These are phyloP conservation scores for Borealophlyctis nickersoniae DNA, from an alignment of 192 early-diverging fungal species.

Conservation along the genomic window DNA sequence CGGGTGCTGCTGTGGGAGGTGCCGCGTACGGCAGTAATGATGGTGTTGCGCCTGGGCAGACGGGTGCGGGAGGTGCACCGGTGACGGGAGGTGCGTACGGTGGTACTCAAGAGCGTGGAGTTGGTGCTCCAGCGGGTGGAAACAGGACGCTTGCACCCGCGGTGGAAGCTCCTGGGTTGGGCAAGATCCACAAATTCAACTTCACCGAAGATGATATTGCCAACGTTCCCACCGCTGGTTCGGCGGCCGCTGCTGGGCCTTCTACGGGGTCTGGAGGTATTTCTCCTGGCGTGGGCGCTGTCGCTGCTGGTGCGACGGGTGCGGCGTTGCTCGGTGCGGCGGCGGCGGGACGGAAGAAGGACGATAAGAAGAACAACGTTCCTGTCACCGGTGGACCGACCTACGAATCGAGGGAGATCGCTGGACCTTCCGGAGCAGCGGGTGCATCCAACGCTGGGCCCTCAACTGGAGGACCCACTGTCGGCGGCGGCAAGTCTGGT, in stretches of 20 bases:
- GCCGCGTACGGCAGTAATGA: not conserved
- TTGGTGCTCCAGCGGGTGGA: not conserved
- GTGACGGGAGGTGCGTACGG: not conserved
- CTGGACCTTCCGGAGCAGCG: no score
- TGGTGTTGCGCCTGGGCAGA: not conserved
- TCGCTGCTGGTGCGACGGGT: not conserved
- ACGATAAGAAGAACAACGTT: not conserved
- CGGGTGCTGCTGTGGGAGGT: not conserved
- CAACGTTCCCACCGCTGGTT: not conserved
- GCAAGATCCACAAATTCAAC: slow-evolving; percentile 1
- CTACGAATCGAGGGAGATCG: no score
- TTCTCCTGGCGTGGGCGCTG: not conserved
- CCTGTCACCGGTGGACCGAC: no score
- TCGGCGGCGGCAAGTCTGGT: not conserved
- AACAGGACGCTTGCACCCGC: not conserved
- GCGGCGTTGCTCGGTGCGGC: not conserved
- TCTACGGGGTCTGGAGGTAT: not conserved
- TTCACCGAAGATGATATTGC: not conserved
- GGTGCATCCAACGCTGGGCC: no score
- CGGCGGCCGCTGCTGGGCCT: not conserved
- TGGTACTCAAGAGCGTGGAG: not conserved
- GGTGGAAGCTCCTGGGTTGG: not conserved
- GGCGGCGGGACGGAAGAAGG: no score
- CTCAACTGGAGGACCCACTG: not conserved
- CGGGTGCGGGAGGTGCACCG: not conserved